Conservation (phyloP, 2,329 filamentous ascomycete species). For the Colletotrichum plurivorum region DNA sequence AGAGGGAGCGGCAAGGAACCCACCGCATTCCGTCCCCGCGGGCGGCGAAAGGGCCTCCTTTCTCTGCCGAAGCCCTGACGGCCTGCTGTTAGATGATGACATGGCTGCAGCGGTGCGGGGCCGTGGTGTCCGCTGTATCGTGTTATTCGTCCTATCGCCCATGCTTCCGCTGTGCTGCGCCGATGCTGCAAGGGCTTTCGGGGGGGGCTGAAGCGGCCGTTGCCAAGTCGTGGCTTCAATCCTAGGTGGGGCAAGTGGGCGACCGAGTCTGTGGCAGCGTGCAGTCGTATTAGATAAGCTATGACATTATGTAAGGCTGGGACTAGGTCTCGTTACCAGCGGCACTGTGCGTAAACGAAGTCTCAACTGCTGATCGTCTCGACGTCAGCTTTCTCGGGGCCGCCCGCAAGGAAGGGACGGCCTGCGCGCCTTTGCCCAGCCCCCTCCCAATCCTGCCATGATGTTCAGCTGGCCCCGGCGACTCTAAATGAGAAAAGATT, state of each 20-base stretch:
- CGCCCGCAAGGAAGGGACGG: no score
- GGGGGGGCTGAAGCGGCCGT: conserved; percentile 17
- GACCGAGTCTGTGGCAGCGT: not conserved
- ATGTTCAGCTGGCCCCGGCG: no score
- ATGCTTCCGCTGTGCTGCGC: conserved; percentile 23
- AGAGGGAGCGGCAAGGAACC: conserved; percentile 8
- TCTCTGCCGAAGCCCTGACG: conserved; percentile 5
- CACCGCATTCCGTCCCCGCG: conserved; percentile 13
- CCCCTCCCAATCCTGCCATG: no score
- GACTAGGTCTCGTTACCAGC: no score
- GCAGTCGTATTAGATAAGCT: conserved; percentile 3
- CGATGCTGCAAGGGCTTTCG: conserved; percentile 18
- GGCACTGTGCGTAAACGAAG: no score
- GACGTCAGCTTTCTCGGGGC: no score
- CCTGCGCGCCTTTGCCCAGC: no score
- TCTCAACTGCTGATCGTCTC: no score
- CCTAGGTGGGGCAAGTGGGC: not conserved
- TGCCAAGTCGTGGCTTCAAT: conserved; percentile 10
- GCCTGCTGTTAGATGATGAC: conserved; percentile 34
- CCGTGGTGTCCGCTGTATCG: conserved; percentile 16
- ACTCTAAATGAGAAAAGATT: no score
- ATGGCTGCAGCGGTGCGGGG: conserved; percentile 37
- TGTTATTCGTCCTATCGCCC: conserved; percentile 17
- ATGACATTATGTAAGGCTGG: conserved; percentile 8
- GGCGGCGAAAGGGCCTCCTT: not conserved